A percentile compares a stretch with the other conserved stretches of the same genome.
Evolutionary conservation across 805 yeast genomes (phyloP).

Genomic region (Pichia nakasei): DNA sequence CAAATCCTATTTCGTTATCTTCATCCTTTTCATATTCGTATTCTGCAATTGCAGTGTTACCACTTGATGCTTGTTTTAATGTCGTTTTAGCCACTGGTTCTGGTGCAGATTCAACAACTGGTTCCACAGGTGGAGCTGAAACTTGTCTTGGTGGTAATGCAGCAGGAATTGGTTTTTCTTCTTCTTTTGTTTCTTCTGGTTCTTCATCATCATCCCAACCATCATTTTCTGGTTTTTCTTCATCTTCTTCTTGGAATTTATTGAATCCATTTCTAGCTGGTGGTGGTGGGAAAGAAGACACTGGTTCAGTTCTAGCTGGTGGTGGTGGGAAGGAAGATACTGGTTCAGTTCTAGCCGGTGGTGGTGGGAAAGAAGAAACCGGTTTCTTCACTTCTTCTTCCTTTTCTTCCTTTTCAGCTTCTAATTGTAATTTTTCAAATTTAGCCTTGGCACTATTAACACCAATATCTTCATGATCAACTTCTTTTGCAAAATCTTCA

Average conservation of each 20-base stretch:
- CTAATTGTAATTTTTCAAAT: slow-evolving; percentile 22
- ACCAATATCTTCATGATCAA: slow-evolving; percentile 21
- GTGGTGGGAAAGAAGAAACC: slow-evolving; percentile 13
- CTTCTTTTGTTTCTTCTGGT: slow-evolving; percentile 13
- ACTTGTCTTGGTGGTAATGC: slow-evolving; percentile 16
- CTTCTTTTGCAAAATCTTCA: slow-evolving; percentile 13
- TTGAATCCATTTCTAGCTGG: slow-evolving; percentile 10
- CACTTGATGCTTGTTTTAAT: too few species aligned
- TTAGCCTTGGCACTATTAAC: slow-evolving; percentile 26
- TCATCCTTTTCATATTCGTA: slow-evolving; percentile 74
- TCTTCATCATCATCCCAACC: slow-evolving; percentile 15
- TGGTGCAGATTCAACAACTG: slow-evolving; percentile 2
- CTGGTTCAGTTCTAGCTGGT: slow-evolving; percentile 12
- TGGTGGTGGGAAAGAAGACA: slow-evolving; percentile 9
- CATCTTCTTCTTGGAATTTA: slow-evolving; percentile 18
- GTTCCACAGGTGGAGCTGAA: slow-evolving; percentile 11
- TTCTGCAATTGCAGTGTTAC: slow-evolving; percentile 56
- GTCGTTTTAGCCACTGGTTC: slow-evolving; percentile 7
- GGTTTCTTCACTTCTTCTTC: slow-evolving; percentile 9
- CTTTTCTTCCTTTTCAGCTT: slow-evolving; percentile 20
- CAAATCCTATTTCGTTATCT: slow-evolving; percentile 62
- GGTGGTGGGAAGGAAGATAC: slow-evolving; percentile 8
- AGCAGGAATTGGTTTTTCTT: not conserved
- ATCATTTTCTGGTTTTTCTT: slow-evolving; percentile 7
- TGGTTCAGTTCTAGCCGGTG: not conserved